These are phyloP conservation scores for Glonium stellatum DNA, from an alignment of 495 filamentous ascomycete genomes.

Conservation along the genomic window DNA sequence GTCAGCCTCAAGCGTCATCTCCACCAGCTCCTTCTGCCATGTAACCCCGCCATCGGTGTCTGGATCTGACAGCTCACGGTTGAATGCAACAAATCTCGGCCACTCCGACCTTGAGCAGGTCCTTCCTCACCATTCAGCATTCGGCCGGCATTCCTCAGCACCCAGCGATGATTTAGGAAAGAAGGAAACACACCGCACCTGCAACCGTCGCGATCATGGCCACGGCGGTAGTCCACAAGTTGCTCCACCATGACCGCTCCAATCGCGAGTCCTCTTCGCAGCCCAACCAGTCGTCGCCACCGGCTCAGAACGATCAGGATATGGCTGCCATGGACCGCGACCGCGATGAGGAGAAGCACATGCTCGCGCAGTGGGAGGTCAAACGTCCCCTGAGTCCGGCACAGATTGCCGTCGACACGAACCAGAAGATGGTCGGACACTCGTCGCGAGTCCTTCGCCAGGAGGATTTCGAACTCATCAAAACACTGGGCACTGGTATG, in stretches of 20 bases:
- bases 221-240: constrained; percentile 19
- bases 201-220: constrained; percentile 18
- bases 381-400: constrained; percentile 45
- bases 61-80: constrained; percentile 22
- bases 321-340: constrained; percentile 21
- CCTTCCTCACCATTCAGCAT: neutral
- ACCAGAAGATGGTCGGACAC: constrained; percentile 52
- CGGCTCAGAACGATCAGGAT: constrained; percentile 10
- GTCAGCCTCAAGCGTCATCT: constrained; percentile 5
- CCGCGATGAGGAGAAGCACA: constrained; percentile 45
- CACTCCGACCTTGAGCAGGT: constrained; percentile 7
- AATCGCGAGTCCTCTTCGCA: constrained; percentile 4
- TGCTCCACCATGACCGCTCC: constrained; percentile 11
- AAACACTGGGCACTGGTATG: constrained; percentile 84
- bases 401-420: constrained; percentile 48
- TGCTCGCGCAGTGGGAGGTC: constrained; percentile 42
- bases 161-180: neutral
- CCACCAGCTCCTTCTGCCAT: neutral
- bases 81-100: constrained; percentile 18
- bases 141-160: neutral
- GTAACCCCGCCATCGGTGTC: constrained; percentile 1
- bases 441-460: constrained; percentile 51
- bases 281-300: neutral
- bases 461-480: constrained; percentile 75
- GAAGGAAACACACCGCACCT: neutral